Percentiles rank a stretch among this genome's conserved stretches.
phyloP scores from a whole-genome alignment of 1,284 basidiomycete genomes.

The Ganoderma lingzhi region DNA sequence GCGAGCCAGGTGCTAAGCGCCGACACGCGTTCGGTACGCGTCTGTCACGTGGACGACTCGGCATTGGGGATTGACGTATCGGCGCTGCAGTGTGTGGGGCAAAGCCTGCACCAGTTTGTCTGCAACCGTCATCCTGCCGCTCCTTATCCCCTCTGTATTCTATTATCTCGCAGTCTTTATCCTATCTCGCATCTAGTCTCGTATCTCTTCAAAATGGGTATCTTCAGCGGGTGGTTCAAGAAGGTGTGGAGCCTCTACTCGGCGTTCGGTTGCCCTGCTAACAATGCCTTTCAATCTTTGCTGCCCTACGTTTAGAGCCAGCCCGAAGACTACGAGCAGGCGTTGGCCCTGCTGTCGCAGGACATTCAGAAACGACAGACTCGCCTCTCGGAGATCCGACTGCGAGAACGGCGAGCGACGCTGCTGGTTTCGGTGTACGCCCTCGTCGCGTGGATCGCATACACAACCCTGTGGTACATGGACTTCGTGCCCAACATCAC shows the following conservation, averaged over 20 bases:
- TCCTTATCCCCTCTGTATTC: slow-evolving; percentile 29
- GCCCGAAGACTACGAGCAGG: slow-evolving; percentile 75
- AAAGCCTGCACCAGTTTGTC: slow-evolving; percentile 11
- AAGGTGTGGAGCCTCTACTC: slow-evolving; percentile 35
- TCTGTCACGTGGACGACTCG: slow-evolving; percentile 20
- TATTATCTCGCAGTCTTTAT: slow-evolving; percentile 12
- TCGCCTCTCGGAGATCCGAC: slow-evolving; percentile 86
- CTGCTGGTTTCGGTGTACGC: slow-evolving; percentile 87
- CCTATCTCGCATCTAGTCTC: neutral
- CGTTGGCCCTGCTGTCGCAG: slow-evolving; percentile 68
- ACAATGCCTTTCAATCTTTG: neutral
- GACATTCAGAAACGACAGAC: slow-evolving; percentile 81
- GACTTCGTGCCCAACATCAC: slow-evolving; percentile 61
- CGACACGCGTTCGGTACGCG: slow-evolving; percentile 19
- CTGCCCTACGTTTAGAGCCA: slow-evolving; percentile 34
- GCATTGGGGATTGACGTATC: slow-evolving; percentile 25
- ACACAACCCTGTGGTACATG: slow-evolving; percentile 86
- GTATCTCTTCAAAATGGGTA: slow-evolving; percentile 35
- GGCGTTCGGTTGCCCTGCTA: neutral
- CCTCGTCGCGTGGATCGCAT: slow-evolving; percentile 81
- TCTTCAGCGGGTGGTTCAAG: slow-evolving; percentile 43
- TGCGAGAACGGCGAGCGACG: slow-evolving; percentile 85
- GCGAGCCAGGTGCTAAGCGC: neutral
- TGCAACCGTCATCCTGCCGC: slow-evolving; percentile 23
- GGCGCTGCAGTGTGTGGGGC: neutral